Evolutionary conservation across 2,329 filamentous ascomycete genomes (phyloP), one percentile per base, ranked within the genome.

Genomic region (Pyricularia sp.): DNA sequence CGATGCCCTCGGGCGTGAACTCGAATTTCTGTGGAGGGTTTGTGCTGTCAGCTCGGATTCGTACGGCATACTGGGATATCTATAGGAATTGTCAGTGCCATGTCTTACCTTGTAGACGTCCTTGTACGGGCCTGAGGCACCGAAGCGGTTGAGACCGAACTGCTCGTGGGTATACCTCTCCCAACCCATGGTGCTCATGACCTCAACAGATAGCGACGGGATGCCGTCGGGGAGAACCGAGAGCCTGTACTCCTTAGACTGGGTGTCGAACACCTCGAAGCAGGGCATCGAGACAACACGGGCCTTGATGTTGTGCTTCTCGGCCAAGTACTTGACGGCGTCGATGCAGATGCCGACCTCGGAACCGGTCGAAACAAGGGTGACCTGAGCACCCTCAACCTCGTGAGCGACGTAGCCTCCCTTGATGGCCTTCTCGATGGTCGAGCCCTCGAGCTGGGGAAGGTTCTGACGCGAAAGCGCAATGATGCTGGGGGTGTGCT

Each of bases 161-260:
- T 99, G 94, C 87, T 99, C 94, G 81, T 99, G 93, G 66, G 92
- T 90, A 82, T 97, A 99, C 79, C 93, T 90, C 86, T 97, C 93
- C 94, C 94, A 99, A 72, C 94, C 94, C 80, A 97, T 88, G 71
- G 94, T 99, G 78, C 85, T 89, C 90, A 96, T 96, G 77, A 92
- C 93, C 84, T 99, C 94, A 71, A 99, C 90, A 65, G 90, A 96
- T 78, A 99, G 78, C 68, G 92, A 86, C 70, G 94, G 93, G 76
- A 97, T 93, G 70, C 93, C 93, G 76, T 97, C 92, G 72, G 93
- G 94, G 68, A 99, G 86, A 70, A 96, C 90, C 70, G 87, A 89
- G 71, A 99, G 88, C 77, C 88, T 88, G 88, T 99, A 99, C 70
- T 93, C 92, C 88, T 97, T 96, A 77, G 83, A 73, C 82, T 99